Percentiles rank a stretch among this genome's conserved stretches.
Evolutionary conservation across 1,139 yeast species (phyloP).

Genomic region (Saccharomyces hybrid): DNA sequence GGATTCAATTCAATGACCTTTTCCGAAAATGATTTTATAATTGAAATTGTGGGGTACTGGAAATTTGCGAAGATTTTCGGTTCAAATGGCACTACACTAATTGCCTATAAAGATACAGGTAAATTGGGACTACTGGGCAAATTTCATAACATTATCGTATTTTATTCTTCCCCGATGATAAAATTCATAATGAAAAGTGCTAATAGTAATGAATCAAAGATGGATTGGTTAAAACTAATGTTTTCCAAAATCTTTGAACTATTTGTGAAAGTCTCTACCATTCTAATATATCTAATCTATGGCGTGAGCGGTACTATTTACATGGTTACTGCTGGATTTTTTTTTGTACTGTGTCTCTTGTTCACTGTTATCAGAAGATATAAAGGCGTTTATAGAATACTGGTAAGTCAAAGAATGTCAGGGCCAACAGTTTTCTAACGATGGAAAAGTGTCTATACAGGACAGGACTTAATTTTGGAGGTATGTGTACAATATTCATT

Average conservation of each 20-base stretch:
- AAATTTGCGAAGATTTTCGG: slow-evolving; percentile 13
- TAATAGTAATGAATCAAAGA: slow-evolving; percentile 2
- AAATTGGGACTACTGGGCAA: slow-evolving; percentile 24
- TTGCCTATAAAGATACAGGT: slow-evolving; percentile 13
- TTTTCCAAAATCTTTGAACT: slow-evolving; percentile 6
- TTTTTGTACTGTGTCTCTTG: slow-evolving; percentile 25
- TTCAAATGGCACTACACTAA: slow-evolving; percentile 12
- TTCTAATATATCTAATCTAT: slow-evolving; percentile 19
- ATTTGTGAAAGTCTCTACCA: slow-evolving; percentile 13
- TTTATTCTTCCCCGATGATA: slow-evolving; percentile 19
- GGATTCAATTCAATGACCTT: slow-evolving; percentile 27
- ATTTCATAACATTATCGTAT: slow-evolving; percentile 27
- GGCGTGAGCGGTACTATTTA: slow-evolving; percentile 28
- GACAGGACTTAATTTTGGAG: no score
- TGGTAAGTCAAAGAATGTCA: background rate
- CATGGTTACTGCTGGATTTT: slow-evolving; percentile 23
- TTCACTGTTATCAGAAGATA: slow-evolving; percentile 25
- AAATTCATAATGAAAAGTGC: slow-evolving; percentile 7
- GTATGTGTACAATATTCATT: no score
- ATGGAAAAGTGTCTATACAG: background rate
- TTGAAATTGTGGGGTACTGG: slow-evolving; percentile 20
- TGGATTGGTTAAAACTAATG: background rate
- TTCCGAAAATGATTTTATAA: slow-evolving; percentile 23
- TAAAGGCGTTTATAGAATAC: slow-evolving; percentile 11
- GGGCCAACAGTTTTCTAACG: background rate